Percentiles rank a stretch among this genome's conserved stretches.
Conservation (phyloP, 306 rosid species). For the Parietaria judaica region DNA sequence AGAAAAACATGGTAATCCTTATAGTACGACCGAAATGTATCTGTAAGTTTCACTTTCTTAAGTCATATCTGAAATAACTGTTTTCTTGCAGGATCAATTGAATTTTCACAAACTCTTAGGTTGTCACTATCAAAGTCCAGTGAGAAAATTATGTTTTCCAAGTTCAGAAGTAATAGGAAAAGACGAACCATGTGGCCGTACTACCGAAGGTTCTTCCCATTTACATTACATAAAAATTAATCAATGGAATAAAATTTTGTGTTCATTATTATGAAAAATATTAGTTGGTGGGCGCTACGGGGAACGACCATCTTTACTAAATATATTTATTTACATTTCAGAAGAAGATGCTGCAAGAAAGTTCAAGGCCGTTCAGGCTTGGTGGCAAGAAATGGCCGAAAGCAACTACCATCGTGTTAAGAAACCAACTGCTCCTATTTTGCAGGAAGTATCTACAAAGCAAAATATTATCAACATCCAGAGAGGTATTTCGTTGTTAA, state of each 20-base stretch:
- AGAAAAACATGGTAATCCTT: conserved; percentile 74
- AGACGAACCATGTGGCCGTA: conserved; percentile 27
- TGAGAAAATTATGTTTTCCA: conserved; percentile 36
- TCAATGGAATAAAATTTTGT: no score
- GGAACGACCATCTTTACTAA: no score
- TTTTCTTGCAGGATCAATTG: conserved; percentile 50
- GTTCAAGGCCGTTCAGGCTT: conserved; percentile 77
- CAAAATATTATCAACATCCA: conserved; percentile 19
- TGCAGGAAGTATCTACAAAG: conserved; percentile 18
- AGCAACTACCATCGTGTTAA: conserved; percentile 30
- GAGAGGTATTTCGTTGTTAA: conserved; percentile 34
- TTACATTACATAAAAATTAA: conserved; percentile 5
- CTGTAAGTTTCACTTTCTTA: not conserved
- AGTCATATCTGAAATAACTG: conserved; percentile 6
- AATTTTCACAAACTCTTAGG: conserved; percentile 79
- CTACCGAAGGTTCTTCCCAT: conserved; percentile 45
- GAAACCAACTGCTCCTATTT: conserved; percentile 30
- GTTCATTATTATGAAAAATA: no score
- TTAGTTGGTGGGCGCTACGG: no score
- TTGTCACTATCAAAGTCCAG: conserved; percentile 44
- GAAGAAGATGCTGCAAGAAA: conserved; percentile 53
- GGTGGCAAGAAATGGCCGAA: conserved; percentile 91
- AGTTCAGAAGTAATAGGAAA: conserved; percentile 31
- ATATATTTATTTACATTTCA: no score
- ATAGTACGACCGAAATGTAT: not conserved